Conservation (phyloP, 2,329 filamentous ascomycete species). For the Aspergillus neotritici region DNA sequence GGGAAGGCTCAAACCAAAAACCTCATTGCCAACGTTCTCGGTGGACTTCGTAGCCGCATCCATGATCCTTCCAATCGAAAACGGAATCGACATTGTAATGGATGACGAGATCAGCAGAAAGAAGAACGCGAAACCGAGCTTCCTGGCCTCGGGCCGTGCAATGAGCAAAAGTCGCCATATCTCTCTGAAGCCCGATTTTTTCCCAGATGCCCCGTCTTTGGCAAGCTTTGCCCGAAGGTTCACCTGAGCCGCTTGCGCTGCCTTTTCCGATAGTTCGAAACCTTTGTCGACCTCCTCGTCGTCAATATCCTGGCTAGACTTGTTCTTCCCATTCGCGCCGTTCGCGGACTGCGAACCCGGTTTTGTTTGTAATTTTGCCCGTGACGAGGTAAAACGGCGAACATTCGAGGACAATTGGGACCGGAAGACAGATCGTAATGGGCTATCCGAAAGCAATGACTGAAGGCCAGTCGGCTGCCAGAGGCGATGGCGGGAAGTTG, state of each 20-base stretch:
- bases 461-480: constrained; percentile 12
- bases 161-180: constrained; percentile 85
- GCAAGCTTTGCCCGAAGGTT: constrained; percentile 83
- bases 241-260: constrained; percentile 77
- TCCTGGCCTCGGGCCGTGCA: constrained; percentile 74
- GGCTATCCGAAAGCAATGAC: constrained; percentile 12
- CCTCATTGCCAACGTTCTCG: constrained; percentile 55
- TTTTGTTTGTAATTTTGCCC: constrained; percentile 23
- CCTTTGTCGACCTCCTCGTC: constrained; percentile 53
- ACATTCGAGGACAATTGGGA: background rate
- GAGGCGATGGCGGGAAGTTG: constrained; percentile 15
- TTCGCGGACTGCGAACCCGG: constrained; percentile 14
- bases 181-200: constrained; percentile 62
- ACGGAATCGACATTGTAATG: constrained; percentile 94
- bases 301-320: constrained; percentile 37
- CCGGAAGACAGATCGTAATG: background rate
- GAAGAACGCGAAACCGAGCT: constrained; percentile 71
- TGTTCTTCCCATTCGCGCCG: constrained; percentile 21
- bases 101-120: constrained; percentile 83
- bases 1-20: constrained; percentile 78
- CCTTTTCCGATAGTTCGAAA: constrained; percentile 74
- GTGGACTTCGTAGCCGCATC: constrained; percentile 77
- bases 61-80: constrained; percentile 92
- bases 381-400: constrained; percentile 25
- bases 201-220: constrained; percentile 61